phyloP scores from a whole-genome alignment of 2,329 filamentous ascomycete genomes.

The Stachybotrys echinatus region DNA sequence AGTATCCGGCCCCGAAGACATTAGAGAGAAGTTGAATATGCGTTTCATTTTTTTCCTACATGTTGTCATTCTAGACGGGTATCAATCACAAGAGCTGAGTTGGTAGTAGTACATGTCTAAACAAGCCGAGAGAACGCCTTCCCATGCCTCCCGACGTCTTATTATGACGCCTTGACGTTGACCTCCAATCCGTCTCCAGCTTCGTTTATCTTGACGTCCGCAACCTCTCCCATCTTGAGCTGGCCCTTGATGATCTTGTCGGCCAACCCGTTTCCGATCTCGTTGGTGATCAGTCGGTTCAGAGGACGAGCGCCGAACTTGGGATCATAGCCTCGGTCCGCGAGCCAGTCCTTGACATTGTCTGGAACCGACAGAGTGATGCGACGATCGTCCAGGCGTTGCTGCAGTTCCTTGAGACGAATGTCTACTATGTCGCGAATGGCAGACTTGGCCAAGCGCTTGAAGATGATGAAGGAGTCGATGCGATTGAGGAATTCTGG shows the following conservation, averaged over 20 bases:
- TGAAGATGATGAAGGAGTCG: slow-evolving; percentile 96
- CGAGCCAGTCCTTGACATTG: slow-evolving; percentile 78
- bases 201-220: slow-evolving; percentile 62
- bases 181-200: slow-evolving; percentile 56
- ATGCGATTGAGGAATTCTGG: slow-evolving; percentile 96
- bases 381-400: slow-evolving; percentile 75
- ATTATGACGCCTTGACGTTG: slow-evolving; percentile 5
- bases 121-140: slow-evolving; percentile 10
- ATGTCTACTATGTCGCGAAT: slow-evolving; percentile 93
- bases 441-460: slow-evolving; percentile 71
- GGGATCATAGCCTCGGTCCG: slow-evolving; percentile 84
- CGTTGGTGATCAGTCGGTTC: slow-evolving; percentile 83
- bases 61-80: neutral
- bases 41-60: neutral
- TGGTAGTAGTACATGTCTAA: neutral
- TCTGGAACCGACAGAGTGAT: slow-evolving; percentile 69
- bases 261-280: slow-evolving; percentile 83
- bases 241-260: slow-evolving; percentile 88
- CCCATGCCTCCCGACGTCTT: neutral
- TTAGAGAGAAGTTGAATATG: too few relatives aligned
- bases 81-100: neutral
- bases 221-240: slow-evolving; percentile 69
- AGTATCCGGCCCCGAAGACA: too few relatives aligned
- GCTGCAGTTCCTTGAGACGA: slow-evolving; percentile 76
- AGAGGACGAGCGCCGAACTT: slow-evolving; percentile 86